Evolutionary conservation across 352 stramenopile genomes (phyloP).

Genomic region (Phytophthora hybrid): DNA sequence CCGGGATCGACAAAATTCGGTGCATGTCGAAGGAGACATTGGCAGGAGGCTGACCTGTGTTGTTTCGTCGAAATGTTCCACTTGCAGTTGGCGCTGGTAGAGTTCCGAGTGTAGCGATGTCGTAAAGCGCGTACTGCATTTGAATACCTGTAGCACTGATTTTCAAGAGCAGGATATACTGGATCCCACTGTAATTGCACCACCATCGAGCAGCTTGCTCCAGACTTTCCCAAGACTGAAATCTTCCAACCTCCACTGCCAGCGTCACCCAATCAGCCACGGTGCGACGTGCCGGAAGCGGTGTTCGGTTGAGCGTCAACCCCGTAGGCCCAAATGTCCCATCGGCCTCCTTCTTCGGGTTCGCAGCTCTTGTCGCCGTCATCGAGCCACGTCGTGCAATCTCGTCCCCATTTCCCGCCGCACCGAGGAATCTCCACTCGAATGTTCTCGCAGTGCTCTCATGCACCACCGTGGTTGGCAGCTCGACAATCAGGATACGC

Average conservation of each 20-base stretch:
- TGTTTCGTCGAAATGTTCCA: conserved; percentile 9
- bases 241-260: background rate
- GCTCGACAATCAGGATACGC: conserved; percentile 20
- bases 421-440: conserved; percentile 1
- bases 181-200: conserved; percentile 20
- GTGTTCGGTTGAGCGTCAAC: conserved; percentile 14
- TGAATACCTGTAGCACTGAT: conserved; percentile 4
- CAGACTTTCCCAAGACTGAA: background rate
- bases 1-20: background rate
- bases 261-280: conserved; percentile 13
- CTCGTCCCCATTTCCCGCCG: conserved; percentile 14
- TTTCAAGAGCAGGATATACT: conserved; percentile 29
- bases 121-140: conserved; percentile 15
- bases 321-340: background rate
- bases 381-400: conserved; percentile 11
- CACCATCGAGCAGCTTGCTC: conserved; percentile 1
- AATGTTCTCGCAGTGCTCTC: conserved; percentile 13
- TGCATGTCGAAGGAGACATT: conserved; percentile 20
- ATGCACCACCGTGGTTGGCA: conserved; percentile 16
- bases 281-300: conserved; percentile 4
- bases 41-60: conserved; percentile 4
- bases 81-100: conserved; percentile 11
- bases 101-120: background rate
- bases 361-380: conserved; percentile 9
- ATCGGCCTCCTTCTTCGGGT: background rate